Evolutionary conservation across 768 basidiomycete species (phyloP).

Genomic region (Mycena indigotica): DNA sequence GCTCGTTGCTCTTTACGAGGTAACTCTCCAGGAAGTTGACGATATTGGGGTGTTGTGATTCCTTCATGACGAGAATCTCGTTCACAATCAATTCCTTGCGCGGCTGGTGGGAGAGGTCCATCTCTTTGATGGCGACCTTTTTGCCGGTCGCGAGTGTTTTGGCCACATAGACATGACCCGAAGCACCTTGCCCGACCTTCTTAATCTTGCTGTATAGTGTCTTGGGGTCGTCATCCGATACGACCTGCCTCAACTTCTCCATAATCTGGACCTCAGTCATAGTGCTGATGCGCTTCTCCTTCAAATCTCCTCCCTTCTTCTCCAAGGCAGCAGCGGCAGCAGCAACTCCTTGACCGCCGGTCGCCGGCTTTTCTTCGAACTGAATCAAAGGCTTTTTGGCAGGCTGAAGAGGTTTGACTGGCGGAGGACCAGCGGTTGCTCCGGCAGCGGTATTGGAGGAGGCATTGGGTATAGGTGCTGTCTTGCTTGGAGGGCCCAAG

Average conservation of each 20-base stretch:
- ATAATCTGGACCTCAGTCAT: conserved; percentile 98
- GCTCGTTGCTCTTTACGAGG: conserved; percentile 82
- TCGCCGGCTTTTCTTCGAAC: conserved; percentile 53
- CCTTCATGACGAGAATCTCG: conserved; percentile 98
- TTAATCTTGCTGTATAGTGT: conserved; percentile 92
- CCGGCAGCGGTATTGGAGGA: conserved; percentile 52
- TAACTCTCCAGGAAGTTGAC: conserved; percentile 95
- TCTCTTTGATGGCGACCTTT: conserved; percentile 98
- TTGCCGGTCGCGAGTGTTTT: conserved; percentile 81
- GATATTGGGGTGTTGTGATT: conserved; percentile 95
- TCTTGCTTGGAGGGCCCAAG: conserved; percentile 25
- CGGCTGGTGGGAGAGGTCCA: conserved; percentile 94
- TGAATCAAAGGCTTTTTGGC: conserved; percentile 63
- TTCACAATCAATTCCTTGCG: conserved; percentile 98
- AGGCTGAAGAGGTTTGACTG: conserved; percentile 77
- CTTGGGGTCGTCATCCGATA: conserved; percentile 86
- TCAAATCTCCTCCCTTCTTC: conserved; percentile 63
- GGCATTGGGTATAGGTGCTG: conserved; percentile 40
- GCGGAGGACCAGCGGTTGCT: conserved; percentile 54
- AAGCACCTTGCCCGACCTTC: conserved; percentile 98
- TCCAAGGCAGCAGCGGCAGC: conserved; percentile 76
- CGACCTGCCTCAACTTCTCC: conserved; percentile 92
- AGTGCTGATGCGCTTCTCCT: conserved; percentile 90
- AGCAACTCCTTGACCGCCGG: conserved; percentile 45
- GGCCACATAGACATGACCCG: conserved; percentile 97